Percentiles rank a stretch among this genome's conserved stretches.
These are phyloP conservation scores for Salvia miltiorrhiza DNA, from an alignment of 257 asterid species.

Conservation along the genomic window DNA sequence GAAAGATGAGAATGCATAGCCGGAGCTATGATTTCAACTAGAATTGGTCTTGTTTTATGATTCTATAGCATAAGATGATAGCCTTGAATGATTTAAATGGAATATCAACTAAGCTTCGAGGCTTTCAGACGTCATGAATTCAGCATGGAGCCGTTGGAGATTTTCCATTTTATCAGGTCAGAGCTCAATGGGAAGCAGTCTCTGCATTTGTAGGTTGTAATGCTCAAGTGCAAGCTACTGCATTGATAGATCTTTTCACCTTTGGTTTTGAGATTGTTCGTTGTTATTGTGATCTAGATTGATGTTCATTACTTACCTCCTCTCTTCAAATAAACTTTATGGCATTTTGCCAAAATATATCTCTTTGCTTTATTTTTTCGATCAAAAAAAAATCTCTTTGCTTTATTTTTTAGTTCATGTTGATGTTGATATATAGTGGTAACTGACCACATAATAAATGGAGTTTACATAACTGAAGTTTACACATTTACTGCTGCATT, in stretches of 20 bases:
- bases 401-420: not conserved
- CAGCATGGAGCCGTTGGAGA: not conserved
- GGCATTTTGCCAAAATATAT: too few species aligned
- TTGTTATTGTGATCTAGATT: not conserved
- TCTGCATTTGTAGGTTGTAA: not conserved
- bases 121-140: not conserved
- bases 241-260: not conserved
- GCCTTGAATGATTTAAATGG: not conserved
- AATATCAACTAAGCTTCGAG: not conserved
- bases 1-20: not conserved
- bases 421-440: not conserved
- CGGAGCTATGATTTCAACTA: not conserved
- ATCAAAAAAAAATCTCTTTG: not conserved
- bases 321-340: too few species aligned
- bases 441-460: constrained; percentile 19
- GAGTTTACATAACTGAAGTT: not conserved
- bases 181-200: not conserved
- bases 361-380: too few species aligned
- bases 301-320: not conserved
- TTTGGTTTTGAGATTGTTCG: not conserved
- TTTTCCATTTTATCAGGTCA: not conserved
- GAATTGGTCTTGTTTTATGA: not conserved
- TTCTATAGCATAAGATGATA: not conserved
- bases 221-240: not conserved
- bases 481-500: constrained; percentile 2